These are phyloP conservation scores for Astrocystis sublimbata DNA, from an alignment of 495 filamentous ascomycete genomes.

Conservation along the genomic window DNA sequence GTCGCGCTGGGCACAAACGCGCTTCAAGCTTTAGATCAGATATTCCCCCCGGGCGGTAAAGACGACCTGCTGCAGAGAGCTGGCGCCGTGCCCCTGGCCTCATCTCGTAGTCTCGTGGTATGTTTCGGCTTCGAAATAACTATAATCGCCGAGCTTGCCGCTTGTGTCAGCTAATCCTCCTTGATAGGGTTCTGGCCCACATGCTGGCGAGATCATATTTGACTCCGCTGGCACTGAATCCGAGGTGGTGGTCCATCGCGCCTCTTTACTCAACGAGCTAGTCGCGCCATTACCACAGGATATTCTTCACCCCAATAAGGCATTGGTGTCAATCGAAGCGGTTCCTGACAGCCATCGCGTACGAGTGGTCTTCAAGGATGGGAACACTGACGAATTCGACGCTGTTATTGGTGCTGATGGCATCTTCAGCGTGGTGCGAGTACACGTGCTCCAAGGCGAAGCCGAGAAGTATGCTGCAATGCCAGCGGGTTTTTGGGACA, in stretches of 20 bases:
- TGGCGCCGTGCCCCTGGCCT: slow-evolving; percentile 1
- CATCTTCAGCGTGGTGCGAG: slow-evolving; percentile 26
- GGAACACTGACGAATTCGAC: slow-evolving; percentile 19
- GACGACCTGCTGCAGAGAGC: background rate
- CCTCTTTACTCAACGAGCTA: slow-evolving; percentile 16
- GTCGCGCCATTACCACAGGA: slow-evolving; percentile 14
- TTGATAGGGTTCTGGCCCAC: slow-evolving; percentile 11
- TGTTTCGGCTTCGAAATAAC: background rate
- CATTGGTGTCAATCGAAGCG: background rate
- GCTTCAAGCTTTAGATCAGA: slow-evolving; percentile 3
- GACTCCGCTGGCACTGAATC: slow-evolving; percentile 8
- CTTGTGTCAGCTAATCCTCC: background rate
- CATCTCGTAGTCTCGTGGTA: slow-evolving; percentile 8
- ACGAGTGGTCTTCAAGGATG: slow-evolving; percentile 23
- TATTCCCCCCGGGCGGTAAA: background rate
- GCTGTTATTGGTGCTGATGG: slow-evolving; percentile 34
- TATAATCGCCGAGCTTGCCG: background rate
- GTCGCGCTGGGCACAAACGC: slow-evolving; percentile 23
- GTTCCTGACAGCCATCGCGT: background rate
- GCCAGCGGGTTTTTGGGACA: slow-evolving; percentile 24
- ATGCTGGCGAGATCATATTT: slow-evolving; percentile 11
- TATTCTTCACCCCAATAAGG: slow-evolving; percentile 10
- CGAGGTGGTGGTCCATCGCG: slow-evolving; percentile 18
- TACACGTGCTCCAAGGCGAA: slow-evolving; percentile 15
- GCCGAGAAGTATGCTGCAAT: slow-evolving; percentile 15